A percentile compares a stretch with the other conserved stretches of the same genome.
These are phyloP conservation scores for Phytophthora boehmeriae DNA, from an alignment of 352 stramenopile species.

Conservation along the genomic window DNA sequence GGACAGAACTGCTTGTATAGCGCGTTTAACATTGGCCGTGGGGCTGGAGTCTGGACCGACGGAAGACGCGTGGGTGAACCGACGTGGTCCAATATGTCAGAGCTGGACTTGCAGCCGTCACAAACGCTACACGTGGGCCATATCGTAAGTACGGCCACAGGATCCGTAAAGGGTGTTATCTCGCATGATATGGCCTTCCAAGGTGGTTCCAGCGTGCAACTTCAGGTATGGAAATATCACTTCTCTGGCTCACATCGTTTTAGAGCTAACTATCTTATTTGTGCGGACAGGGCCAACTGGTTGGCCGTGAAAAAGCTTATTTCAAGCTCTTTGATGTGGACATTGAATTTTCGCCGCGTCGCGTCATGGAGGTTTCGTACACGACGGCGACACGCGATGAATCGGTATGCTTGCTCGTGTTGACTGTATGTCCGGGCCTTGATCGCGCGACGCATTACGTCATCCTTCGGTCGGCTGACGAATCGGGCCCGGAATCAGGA, in stretches of 20 bases:
- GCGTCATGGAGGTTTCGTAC: slow-evolving; percentile 45
- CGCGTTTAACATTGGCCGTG: slow-evolving; percentile 43
- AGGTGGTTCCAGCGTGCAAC: slow-evolving; percentile 35
- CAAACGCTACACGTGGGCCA: slow-evolving; percentile 34
- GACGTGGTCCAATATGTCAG: slow-evolving; percentile 40
- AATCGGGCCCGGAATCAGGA: slow-evolving; percentile 13
- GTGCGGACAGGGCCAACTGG: slow-evolving; percentile 32
- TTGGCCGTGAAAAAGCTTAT: slow-evolving; percentile 38
- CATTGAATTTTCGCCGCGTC: slow-evolving; percentile 42
- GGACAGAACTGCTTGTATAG: slow-evolving; percentile 44
- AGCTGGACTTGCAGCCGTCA: slow-evolving; percentile 41
- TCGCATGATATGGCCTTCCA: slow-evolving; percentile 42
- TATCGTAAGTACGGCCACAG: slow-evolving; percentile 25
- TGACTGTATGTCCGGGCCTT: slow-evolving; percentile 46
- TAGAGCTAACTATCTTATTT: slow-evolving; percentile 1
- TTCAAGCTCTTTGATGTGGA: slow-evolving; percentile 53
- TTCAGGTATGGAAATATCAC: slow-evolving; percentile 25
- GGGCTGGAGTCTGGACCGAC: slow-evolving; percentile 31
- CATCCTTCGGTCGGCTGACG: slow-evolving; percentile 41
- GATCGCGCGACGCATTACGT: slow-evolving; percentile 47
- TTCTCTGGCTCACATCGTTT: background rate
- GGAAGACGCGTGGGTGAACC: slow-evolving; percentile 15
- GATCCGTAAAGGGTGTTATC: slow-evolving; percentile 31
- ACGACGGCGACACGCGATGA: slow-evolving; percentile 34
- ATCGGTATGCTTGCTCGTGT: slow-evolving; percentile 39